These are phyloP conservation scores for Chimonanthus praecox DNA, from an alignment of 164 flowering plant genomes.

Conservation along the genomic window DNA sequence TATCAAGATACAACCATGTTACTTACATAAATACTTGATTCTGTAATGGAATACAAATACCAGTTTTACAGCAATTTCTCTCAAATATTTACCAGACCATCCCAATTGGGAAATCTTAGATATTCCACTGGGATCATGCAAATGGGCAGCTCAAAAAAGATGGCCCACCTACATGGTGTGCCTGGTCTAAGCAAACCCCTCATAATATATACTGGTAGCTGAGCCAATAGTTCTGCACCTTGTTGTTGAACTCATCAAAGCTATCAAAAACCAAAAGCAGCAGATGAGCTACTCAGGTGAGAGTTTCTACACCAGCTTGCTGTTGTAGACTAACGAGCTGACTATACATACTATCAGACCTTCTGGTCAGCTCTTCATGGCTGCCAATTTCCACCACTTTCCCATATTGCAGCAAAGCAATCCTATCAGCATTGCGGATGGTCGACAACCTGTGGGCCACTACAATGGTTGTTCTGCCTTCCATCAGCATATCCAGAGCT, in stretches of 20 bases:
- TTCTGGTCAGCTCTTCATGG: slow-evolving; percentile 46
- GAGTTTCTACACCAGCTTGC: slow-evolving; percentile 6
- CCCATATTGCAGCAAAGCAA: slow-evolving; percentile 74
- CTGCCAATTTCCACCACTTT: slow-evolving; percentile 57
- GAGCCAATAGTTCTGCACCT: neutral
- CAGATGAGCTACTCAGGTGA: neutral
- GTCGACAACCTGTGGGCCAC: slow-evolving; percentile 95
- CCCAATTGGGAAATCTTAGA: too few relatives aligned
- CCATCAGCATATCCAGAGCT: slow-evolving; percentile 62
- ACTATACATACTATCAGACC: slow-evolving; percentile 31
- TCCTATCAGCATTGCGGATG: slow-evolving; percentile 59
- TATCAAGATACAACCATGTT: too few relatives aligned
- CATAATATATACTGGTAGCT: neutral
- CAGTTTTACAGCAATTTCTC: too few relatives aligned
- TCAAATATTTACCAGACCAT: too few relatives aligned
- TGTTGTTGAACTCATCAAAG: neutral
- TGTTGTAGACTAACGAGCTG: slow-evolving; percentile 47
- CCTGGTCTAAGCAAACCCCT: neutral
- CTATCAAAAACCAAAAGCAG: neutral
- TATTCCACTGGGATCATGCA: too few relatives aligned
- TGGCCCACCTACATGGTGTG: neutral
- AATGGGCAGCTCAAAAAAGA: too few relatives aligned
- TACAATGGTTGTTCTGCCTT: slow-evolving; percentile 70
- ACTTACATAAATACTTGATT: too few relatives aligned
- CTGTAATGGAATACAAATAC: too few relatives aligned